Base-by-base conservation (phyloP, 345 rosid genomes). In the Microcos paniculata region DNA sequence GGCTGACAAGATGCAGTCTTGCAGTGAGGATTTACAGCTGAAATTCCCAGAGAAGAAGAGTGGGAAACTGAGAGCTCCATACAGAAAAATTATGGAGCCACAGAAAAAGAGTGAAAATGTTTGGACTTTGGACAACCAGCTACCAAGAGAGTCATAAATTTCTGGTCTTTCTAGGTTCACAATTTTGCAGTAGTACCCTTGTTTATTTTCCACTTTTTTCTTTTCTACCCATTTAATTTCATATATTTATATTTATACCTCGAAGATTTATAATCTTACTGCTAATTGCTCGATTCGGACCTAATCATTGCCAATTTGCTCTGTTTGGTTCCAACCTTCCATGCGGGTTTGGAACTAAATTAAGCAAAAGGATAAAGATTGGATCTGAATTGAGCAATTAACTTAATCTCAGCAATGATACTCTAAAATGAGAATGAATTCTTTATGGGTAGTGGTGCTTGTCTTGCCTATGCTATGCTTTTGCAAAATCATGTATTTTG, bases 61-160 rank as follows among this genome's bases (percentile, higher is more conserved):
- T 57, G 74, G 26, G 88, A 66, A 69, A 79, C 59, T 0, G 84
- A 65, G 61, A 87, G 83, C 86, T 90, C 91, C 91, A 90, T 87
- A 6, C 61, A 33, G 18, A 33, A 12, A 4, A 33, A 40, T 18
- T 58, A 52, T 30, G 0, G 43, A 33, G 48, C 33, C 31, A 71
- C 42, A 23, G 23, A 30, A 30, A 57, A 3, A 16, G 18, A 38
- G 43, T 6, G 58, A 1, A 28, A 49, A 49, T 4, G 45, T 6
- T 31, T 4, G 58, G 59, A 19, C 26, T 6, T 69, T 6, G 45
- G 59, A 69, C 45, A 31, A 49, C 43, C 59, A 49, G n/a, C n/a
- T n/a, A n/a, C n/a, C n/a, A n/a, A n/a, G n/a, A 69, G 28, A 69
- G 18, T 18, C 4, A 2, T 13, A 18, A 48, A 49, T 30, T 48